phyloP scores from a whole-genome alignment of 495 filamentous ascomycete species.

The Astrocystis sublimbata region DNA sequence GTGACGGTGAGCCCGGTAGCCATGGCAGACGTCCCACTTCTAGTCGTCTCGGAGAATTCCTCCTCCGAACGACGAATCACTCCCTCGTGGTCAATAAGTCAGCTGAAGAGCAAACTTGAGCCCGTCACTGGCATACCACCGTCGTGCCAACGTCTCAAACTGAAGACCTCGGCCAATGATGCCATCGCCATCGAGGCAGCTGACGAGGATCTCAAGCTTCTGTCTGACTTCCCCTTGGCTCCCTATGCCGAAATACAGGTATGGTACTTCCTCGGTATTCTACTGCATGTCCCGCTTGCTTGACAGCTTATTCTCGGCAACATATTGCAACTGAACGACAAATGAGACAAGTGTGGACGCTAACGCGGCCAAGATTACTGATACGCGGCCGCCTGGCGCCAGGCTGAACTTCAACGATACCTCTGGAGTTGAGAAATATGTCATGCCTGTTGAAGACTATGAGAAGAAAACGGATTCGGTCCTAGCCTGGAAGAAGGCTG shows the following conservation, averaged over 20 bases:
- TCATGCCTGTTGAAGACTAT: constrained; percentile 78
- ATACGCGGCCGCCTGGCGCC: constrained; percentile 70
- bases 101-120: constrained; percentile 87
- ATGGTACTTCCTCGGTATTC: constrained; percentile 33
- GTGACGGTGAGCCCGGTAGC: constrained; percentile 47
- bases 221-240: constrained; percentile 63
- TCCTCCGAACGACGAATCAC: constrained; percentile 85
- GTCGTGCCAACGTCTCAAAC: constrained; percentile 68
- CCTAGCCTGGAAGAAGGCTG: constrained; percentile 86
- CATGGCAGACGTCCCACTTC: constrained; percentile 79
- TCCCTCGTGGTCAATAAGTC: constrained; percentile 85
- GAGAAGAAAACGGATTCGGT: constrained; percentile 82
- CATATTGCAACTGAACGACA: neutral
- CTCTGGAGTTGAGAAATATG: constrained; percentile 81
- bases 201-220: constrained; percentile 65
- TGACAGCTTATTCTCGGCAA: neutral
- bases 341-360: neutral
- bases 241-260: constrained; percentile 78
- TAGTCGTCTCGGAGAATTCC: constrained; percentile 74
- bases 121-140: constrained; percentile 92
- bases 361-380: constrained; percentile 62
- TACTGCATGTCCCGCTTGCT: neutral
- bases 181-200: constrained; percentile 59
- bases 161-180: constrained; percentile 59
- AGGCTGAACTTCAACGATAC: constrained; percentile 76